Conservation (phyloP, 306 rosid genomes). For the cucumber (Cucumis sativus) region DNA sequence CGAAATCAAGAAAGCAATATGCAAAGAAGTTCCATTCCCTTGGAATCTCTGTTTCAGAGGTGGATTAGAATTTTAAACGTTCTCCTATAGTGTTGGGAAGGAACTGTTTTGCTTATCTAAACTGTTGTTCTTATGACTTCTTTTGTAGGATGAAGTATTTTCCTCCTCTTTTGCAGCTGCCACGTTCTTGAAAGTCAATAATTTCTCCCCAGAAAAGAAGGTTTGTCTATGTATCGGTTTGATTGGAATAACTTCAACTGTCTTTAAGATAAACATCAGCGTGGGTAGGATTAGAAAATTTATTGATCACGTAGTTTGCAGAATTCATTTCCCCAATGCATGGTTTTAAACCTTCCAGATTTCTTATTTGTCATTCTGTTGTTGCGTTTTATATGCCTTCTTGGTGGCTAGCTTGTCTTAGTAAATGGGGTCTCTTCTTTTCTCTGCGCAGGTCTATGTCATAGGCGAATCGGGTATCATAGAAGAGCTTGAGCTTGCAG, state of each 20-base stretch:
- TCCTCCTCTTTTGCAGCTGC: constrained; percentile 96
- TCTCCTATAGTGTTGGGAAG: neutral
- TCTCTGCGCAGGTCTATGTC: constrained; percentile 60
- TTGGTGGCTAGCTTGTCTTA: neutral
- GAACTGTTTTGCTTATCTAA: neutral
- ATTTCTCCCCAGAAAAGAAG: constrained; percentile 65
- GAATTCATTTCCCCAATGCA: neutral
- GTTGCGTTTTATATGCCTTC: neutral
- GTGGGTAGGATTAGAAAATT: neutral
- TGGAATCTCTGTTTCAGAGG: constrained; percentile 67
- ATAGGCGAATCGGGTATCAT: constrained; percentile 81
- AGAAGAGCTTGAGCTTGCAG: constrained; percentile 79
- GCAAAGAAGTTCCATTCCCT: constrained; percentile 68
- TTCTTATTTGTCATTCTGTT: neutral
- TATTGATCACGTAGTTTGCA: neutral
- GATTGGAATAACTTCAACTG: neutral
- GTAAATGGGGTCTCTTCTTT: neutral
- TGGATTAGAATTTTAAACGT: neutral
- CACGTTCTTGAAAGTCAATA: constrained; percentile 67
- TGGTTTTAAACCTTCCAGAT: neutral
- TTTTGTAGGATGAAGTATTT: constrained; percentile 69
- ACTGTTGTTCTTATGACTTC: neutral
- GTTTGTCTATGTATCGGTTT: constrained; percentile 16
- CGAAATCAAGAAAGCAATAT: constrained; percentile 50
- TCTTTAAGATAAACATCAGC: neutral